Conservation (phyloP, 768 basidiomycete species). For the Artomyces pyxidatus region DNA sequence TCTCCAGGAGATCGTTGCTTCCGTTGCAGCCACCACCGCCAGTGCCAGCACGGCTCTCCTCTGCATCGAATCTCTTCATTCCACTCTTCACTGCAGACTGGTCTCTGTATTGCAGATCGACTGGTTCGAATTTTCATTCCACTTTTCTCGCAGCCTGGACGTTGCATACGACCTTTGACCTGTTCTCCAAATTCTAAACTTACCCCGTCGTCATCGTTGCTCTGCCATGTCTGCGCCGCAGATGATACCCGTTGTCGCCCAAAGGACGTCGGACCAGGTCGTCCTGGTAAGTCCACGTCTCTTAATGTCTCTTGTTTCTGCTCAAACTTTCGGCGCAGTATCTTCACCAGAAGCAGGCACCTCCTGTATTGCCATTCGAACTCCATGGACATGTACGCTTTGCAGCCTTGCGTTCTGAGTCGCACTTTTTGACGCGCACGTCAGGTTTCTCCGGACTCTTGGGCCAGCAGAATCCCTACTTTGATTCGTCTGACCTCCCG, state of each 20-base stretch:
- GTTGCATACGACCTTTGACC: background rate
- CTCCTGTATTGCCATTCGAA: constrained; percentile 7
- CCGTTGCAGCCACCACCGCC: background rate
- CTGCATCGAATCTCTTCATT: too few relatives aligned
- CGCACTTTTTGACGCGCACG: too few relatives aligned
- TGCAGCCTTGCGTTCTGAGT: background rate
- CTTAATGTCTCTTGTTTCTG: background rate
- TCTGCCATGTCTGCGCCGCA: background rate
- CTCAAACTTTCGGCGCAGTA: background rate
- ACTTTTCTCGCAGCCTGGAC: background rate
- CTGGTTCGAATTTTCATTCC: constrained; percentile 1
- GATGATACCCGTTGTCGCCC: constrained; percentile 8
- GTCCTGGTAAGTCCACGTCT: constrained; percentile 5
- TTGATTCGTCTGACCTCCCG: constrained; percentile 29
- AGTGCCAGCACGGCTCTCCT: background rate
- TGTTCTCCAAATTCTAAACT: background rate
- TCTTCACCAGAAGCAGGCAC: background rate
- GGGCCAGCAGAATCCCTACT: constrained; percentile 34
- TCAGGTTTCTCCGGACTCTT: constrained; percentile 35
- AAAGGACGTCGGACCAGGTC: constrained; percentile 4
- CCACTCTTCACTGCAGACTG: constrained; percentile 6
- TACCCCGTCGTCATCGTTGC: background rate
- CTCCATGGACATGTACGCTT: constrained; percentile 1
- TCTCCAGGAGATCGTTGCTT: background rate
- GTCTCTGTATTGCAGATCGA: constrained; percentile 4